These are phyloP conservation scores for Talaromyces liani DNA, from an alignment of 495 filamentous ascomycete species.

Conservation along the genomic window DNA sequence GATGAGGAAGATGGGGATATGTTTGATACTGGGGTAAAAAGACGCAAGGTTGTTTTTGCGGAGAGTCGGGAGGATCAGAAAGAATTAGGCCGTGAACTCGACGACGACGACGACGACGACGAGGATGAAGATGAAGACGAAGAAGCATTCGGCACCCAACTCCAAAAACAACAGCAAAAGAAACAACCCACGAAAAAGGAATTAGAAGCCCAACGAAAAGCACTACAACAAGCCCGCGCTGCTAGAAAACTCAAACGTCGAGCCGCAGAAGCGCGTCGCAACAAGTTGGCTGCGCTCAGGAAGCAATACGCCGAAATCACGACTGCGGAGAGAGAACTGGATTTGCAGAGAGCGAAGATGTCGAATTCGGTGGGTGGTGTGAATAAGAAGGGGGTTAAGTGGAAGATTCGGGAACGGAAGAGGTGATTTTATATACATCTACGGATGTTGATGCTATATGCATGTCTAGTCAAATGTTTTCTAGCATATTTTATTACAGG, in stretches of 20 bases:
- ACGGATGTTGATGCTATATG: background rate
- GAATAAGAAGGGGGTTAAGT: slow-evolving; percentile 75
- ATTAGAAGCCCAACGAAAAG: slow-evolving; percentile 32
- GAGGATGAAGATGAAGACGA: slow-evolving; percentile 25
- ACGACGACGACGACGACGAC: slow-evolving; percentile 17
- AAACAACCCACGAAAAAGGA: slow-evolving; percentile 30
- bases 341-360: slow-evolving; percentile 72
- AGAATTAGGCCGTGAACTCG: slow-evolving; percentile 12
- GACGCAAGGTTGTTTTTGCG: slow-evolving; percentile 49
- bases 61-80: slow-evolving; percentile 44
- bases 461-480: background rate
- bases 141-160: slow-evolving; percentile 17
- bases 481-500: background rate
- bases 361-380: slow-evolving; percentile 70
- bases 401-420: slow-evolving; percentile 78
- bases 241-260: slow-evolving; percentile 42
- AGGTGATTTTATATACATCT: slow-evolving; percentile 28
- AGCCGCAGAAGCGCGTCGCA: slow-evolving; percentile 37
- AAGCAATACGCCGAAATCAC: slow-evolving; percentile 64
- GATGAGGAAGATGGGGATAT: slow-evolving; percentile 21
- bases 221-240: slow-evolving; percentile 32
- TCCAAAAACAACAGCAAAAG: slow-evolving; percentile 24
- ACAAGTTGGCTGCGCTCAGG: slow-evolving; percentile 55
- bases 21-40: slow-evolving; percentile 11
- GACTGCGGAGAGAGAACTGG: slow-evolving; percentile 68